phyloP scores from a whole-genome alignment of 2,329 filamentous ascomycete species.

The Ceratocystis alfenasii region DNA sequence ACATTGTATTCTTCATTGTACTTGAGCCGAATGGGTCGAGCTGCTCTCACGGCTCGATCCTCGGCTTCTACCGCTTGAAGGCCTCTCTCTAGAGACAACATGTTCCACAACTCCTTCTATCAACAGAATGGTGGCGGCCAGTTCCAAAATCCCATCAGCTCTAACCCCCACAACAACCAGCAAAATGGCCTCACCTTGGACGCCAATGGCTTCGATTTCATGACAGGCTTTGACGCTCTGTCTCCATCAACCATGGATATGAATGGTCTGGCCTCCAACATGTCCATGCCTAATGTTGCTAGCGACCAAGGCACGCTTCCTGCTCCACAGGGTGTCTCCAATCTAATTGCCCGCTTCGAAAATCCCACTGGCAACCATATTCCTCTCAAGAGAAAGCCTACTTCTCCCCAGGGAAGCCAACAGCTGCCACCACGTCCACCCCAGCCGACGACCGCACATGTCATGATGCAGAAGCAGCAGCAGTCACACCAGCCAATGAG shows the following conservation, averaged over 20 bases:
- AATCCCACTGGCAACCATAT: constrained; percentile 11
- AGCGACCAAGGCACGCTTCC: neutral
- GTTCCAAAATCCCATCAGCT: constrained; percentile 2
- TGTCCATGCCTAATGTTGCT: neutral
- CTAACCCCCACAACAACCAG: neutral
- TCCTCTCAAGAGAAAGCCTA: constrained; percentile 15
- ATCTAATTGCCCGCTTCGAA: constrained; percentile 22
- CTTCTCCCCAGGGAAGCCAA: constrained; percentile 14
- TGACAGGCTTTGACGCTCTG: constrained; percentile 10
- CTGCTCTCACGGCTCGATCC: constrained; percentile 3
- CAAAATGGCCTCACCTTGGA: constrained; percentile 1
- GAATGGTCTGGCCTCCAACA: constrained; percentile 13
- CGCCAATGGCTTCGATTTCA: constrained; percentile 5
- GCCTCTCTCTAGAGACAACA: constrained; percentile 11
- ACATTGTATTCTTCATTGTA: neutral
- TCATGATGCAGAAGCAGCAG: constrained; percentile 17
- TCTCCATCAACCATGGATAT: neutral
- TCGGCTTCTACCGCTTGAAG: constrained; percentile 10
- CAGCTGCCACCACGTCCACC: constrained; percentile 13
- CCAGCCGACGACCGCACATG: constrained; percentile 8
- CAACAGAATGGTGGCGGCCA: constrained; percentile 6
- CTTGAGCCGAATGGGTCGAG: constrained; percentile 18
- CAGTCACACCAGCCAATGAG: constrained; percentile 19
- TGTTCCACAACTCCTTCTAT: constrained; percentile 11
- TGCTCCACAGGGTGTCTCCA: constrained; percentile 17